Base-by-base conservation (phyloP, 1,284 basidiomycete genomes). In the Leccinum pallidistipes region DNA sequence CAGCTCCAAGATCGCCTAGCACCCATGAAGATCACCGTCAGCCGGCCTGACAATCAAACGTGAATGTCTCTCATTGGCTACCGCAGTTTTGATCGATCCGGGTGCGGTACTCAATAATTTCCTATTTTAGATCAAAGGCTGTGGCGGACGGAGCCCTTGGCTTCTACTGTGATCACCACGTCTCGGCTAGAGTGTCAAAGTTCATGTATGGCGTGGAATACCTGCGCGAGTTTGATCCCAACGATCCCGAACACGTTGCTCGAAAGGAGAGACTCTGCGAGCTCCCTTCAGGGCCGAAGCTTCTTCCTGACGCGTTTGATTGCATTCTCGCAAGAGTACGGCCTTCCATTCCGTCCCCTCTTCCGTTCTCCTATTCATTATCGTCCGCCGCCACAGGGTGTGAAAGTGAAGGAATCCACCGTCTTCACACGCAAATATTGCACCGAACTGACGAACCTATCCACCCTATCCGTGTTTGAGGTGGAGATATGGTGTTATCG, bases 401-500 rank as follows among this genome's bases (percentile, higher is more conserved):
- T 87, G 52, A 88, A 83, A 76, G 89, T 91, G 57, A 90, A 91
- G 65, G 89, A 91, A 71, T 90, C 88, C 21, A 91, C 84, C 0
- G 88, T 90, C 14, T 91, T 91, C 73, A 27, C 86, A 24, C 24
- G 24, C 24, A 24, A 24, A 24, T 24, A 91, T 73, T 90, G 87
- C 69, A 91, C 90, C 0, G 90, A 91, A 71, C n/a, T 91, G 45
- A 91, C 90, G 3, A 90, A 83, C 65, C 71, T 91, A 36, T 83
- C 84, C 5, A 87, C 89, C 64, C 78, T 91, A 3, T 89, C 87
- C 9, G 86, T 91, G 11, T 91, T 91, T 67, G 89, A 91, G 70
- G 88, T 91, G 38, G 88, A 91, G 71, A 83, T 91, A 62, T 91
- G 89, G 90, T 91, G 89, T 70, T 91, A 83, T 74, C 78, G 88